Evolutionary conservation across 176 grass and related monocot species (phyloP).

Genomic region (Carex littledalei): DNA sequence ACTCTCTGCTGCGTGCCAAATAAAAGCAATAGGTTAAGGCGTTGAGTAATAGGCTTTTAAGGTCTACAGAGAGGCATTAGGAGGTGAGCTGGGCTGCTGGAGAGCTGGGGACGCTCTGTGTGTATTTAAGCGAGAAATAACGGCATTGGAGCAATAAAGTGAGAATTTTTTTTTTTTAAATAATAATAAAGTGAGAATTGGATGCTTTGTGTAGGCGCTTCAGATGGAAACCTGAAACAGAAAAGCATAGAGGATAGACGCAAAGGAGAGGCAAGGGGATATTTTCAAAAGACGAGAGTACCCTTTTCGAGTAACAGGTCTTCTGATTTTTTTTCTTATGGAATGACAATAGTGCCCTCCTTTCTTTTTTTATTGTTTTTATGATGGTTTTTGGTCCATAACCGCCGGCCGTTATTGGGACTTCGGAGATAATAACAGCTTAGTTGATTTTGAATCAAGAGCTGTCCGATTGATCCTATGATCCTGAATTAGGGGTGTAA

Average conservation of each 20-base stretch:
- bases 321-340: not conserved
- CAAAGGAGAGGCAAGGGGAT: not conserved
- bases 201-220: slow-evolving; percentile 34
- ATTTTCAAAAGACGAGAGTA: slow-evolving; percentile 9
- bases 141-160: slow-evolving; percentile 29
- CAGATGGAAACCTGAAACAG: slow-evolving; percentile 1
- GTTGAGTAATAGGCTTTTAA: not conserved
- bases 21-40: not conserved
- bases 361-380: not conserved
- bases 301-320: not conserved
- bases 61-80: not conserved
- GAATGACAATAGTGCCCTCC: not conserved
- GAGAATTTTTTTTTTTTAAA: no score
- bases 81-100: not conserved
- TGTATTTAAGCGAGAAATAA: slow-evolving; percentile 8
- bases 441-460: no score
- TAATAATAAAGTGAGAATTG: slow-evolving; percentile 17
- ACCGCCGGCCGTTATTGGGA: no score
- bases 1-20: not conserved
- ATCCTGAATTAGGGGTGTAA: no score
- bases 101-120: slow-evolving; percentile 8
- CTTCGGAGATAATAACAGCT: no score
- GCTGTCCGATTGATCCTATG: no score
- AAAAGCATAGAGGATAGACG: not conserved
- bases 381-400: no score